phyloP scores from a whole-genome alignment of 1,284 basidiomycete genomes.

The Singerocomus inundabilis region DNA sequence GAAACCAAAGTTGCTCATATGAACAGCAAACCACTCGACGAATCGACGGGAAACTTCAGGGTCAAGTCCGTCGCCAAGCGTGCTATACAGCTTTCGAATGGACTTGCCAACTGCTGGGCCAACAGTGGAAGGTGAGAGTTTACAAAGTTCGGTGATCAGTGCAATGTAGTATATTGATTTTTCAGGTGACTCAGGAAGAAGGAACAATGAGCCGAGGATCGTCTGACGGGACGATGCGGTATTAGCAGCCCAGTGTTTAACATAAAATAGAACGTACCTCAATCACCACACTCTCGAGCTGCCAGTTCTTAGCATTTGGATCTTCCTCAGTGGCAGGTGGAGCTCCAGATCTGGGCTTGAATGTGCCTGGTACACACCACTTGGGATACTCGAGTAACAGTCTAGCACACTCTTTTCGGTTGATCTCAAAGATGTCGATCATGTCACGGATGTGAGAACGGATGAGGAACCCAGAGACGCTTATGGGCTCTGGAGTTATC shows the following conservation, averaged over 20 bases:
- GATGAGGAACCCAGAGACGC: slow-evolving; percentile 77
- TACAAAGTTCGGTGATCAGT: slow-evolving; percentile 92
- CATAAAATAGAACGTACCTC: slow-evolving; percentile 50
- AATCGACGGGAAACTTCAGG: slow-evolving; percentile 80
- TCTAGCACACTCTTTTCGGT: slow-evolving; percentile 92
- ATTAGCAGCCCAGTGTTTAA: neutral
- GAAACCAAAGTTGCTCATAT: slow-evolving; percentile 98
- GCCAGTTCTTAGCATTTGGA: slow-evolving; percentile 64
- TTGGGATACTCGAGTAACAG: slow-evolving; percentile 86
- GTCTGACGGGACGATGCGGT: slow-evolving; percentile 43
- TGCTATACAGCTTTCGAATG: slow-evolving; percentile 81
- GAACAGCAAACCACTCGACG: slow-evolving; percentile 93
- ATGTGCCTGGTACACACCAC: slow-evolving; percentile 83
- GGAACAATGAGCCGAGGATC: slow-evolving; percentile 73
- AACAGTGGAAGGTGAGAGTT: slow-evolving; percentile 85
- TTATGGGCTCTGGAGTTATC: slow-evolving; percentile 75
- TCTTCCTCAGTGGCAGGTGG: slow-evolving; percentile 46
- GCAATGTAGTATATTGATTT: slow-evolving; percentile 86
- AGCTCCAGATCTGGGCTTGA: slow-evolving; percentile 69
- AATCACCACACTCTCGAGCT: slow-evolving; percentile 75
- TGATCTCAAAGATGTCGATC: slow-evolving; percentile 91
- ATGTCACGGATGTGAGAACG: slow-evolving; percentile 80
- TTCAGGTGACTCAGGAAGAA: slow-evolving; percentile 76
- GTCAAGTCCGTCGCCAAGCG: slow-evolving; percentile 81
- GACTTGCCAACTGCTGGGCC: slow-evolving; percentile 97